Base-by-base conservation (phyloP, 1,139 yeast species). In the Hansenula sp. region DNA sequence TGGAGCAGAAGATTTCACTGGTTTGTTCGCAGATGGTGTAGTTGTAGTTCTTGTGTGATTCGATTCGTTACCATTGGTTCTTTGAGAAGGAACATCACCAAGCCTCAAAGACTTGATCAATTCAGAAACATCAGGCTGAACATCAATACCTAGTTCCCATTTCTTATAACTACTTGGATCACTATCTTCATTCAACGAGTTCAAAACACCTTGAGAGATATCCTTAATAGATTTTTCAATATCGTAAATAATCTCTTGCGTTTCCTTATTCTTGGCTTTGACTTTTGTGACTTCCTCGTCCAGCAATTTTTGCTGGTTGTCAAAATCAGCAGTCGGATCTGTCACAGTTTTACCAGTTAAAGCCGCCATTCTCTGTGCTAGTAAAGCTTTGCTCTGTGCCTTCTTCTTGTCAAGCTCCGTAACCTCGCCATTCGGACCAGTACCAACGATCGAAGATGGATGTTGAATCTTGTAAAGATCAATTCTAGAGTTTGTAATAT, bases 331-430 rank as follows among this genome's bases (percentile, higher is more conserved):
- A 12, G 72, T 65, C 43, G 74, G 68, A 12, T 74, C 71, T 9
- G 70, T 70, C 4, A 68, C 68, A 2, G 81, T 70, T 51, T 81
- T 81, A 5, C 97, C 98, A 0, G 97, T 90, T 55, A 93, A 74
- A 3, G 93, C 89, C 19, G 96, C 96, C 95, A 91, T 90, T 54
- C 96, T 74, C 43, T 93, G 87, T 51, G 81, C 82, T 52, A 91
- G 71, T 44, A 81, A 67, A 41, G 93, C 96, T 58, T 86, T 84
- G 35, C 87, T 82, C 55, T 77, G 83, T 40, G 90, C 93, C 58
- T 86, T 85, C 51, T 85, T 77, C 48, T 86, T 76, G 59, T 91
- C 97, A 18, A 80, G 67, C 36, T 88, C 96, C 4, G 96, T 89
- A 10, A 89, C 77, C 49, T 81, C 79, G 24, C 96, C 97, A 57